phyloP scores from a whole-genome alignment of 2,329 filamentous ascomycete genomes.

The Colletotrichum plurivorum region DNA sequence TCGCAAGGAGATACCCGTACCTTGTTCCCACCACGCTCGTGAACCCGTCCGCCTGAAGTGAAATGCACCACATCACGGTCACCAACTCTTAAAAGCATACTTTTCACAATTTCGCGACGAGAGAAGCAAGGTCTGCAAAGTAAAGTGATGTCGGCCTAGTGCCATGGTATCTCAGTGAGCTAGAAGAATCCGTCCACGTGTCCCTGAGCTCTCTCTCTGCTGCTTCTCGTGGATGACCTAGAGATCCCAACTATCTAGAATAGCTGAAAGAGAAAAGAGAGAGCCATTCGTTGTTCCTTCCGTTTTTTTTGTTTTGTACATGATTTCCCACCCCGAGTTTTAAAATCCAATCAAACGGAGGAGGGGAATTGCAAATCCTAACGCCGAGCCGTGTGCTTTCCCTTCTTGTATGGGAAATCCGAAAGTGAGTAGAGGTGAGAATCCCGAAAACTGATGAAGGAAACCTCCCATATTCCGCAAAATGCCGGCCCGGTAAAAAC shows the following conservation, averaged over 20 bases:
- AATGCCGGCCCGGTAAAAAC: neutral
- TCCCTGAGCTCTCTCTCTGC: neutral
- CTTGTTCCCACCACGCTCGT: neutral
- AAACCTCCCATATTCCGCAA: neutral
- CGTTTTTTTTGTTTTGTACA: conserved; percentile 27
- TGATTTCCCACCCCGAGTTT: conserved; percentile 3
- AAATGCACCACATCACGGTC: neutral
- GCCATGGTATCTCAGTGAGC: conserved; percentile 31
- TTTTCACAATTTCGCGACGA: too few relatives aligned
- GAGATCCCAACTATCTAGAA: conserved; percentile 23
- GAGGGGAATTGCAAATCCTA: conserved; percentile 1
- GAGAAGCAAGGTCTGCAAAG: too few relatives aligned
- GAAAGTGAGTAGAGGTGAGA: neutral
- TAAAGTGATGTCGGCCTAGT: conserved; percentile 14
- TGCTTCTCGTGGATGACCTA: neutral
- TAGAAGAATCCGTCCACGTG: conserved; percentile 3
- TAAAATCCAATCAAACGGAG: conserved; percentile 6
- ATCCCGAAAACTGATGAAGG: too few relatives aligned
- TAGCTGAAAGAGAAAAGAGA: neutral
- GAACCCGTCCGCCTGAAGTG: too few relatives aligned
- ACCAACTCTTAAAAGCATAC: neutral
- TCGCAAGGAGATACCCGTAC: conserved; percentile 33
- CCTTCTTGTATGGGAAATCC: neutral
- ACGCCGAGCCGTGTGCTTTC: conserved; percentile 12
- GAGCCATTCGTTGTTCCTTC: conserved; percentile 4